Evolutionary conservation across 352 stramenopile genomes (phyloP).

Genomic region (Globisporangium echinulatum): DNA sequence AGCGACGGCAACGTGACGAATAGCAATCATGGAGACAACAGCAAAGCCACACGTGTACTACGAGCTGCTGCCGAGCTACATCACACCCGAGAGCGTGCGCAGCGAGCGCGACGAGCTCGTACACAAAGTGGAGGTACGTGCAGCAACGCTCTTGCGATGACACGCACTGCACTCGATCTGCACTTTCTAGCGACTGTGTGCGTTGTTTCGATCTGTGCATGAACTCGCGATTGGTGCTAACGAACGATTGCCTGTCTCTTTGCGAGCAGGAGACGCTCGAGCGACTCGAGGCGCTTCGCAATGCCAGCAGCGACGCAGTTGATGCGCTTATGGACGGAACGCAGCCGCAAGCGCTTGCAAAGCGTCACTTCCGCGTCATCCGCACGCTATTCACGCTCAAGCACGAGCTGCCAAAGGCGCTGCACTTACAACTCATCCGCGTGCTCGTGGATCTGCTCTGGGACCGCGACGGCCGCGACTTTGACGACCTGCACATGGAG

Average conservation of each 20-base stretch:
- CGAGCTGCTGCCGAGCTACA: constrained; percentile 48
- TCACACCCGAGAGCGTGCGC: constrained; percentile 29
- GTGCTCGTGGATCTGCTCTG: constrained; percentile 43
- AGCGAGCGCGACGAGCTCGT: constrained; percentile 38
- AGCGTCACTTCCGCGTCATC: constrained; percentile 52
- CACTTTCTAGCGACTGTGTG: too few species aligned
- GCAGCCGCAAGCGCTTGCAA: constrained; percentile 22
- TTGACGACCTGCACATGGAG: constrained; percentile 53
- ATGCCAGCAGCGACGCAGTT: not conserved
- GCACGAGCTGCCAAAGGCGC: constrained; percentile 31
- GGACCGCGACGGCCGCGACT: constrained; percentile 25
- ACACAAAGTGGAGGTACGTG: constrained; percentile 28
- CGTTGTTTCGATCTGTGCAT: not conserved
- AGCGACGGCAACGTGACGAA: not conserved
- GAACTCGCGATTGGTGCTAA: not conserved
- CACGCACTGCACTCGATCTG: not conserved
- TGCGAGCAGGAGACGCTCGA: constrained; percentile 28
- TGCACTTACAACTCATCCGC: constrained; percentile 42
- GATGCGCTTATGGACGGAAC: not conserved
- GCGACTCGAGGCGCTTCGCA: constrained; percentile 24
- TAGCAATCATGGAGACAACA: constrained; percentile 5
- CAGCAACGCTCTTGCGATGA: too few species aligned
- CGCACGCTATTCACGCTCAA: constrained; percentile 64
- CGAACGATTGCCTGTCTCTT: not conserved
- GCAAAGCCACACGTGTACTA: constrained; percentile 44